These are phyloP conservation scores for Chloranthus sessilifolius DNA, from an alignment of 164 flowering plant genomes.

Conservation along the genomic window DNA sequence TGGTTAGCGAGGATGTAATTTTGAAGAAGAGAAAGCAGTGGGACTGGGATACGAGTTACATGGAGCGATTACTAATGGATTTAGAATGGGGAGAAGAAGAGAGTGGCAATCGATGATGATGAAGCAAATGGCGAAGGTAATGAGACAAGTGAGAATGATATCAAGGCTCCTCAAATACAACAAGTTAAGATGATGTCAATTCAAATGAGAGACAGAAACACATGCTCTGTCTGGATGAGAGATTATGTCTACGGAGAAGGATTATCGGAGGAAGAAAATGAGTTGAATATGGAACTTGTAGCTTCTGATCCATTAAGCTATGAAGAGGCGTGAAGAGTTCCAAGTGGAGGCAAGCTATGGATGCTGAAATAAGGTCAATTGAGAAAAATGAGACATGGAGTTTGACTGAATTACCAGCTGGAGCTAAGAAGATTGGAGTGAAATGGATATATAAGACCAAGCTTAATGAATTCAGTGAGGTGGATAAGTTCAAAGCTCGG, in stretches of 20 bases:
- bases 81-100: background rate
- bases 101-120: background rate
- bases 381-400: background rate
- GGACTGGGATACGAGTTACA: too few relatives aligned
- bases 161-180: background rate
- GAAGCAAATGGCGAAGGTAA: background rate
- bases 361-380: conserved; percentile 2
- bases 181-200: background rate
- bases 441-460: too few relatives aligned
- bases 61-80: too few relatives aligned
- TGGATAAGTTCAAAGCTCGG: conserved; percentile 1
- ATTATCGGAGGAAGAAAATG: conserved; percentile 3
- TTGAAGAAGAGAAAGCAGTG: too few relatives aligned
- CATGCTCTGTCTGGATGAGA: conserved; percentile 1
- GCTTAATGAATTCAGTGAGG: too few relatives aligned
- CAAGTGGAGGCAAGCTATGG: background rate
- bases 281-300: background rate
- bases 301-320: background rate
- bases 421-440: background rate
- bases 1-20: too few relatives aligned
- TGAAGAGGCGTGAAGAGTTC: background rate
- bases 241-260: conserved; percentile 1
- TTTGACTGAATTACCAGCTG: background rate
- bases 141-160: background rate
- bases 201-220: background rate